These are phyloP conservation scores for Alternaria atra DNA, from an alignment of 2,329 filamentous ascomycete species.

Conservation along the genomic window DNA sequence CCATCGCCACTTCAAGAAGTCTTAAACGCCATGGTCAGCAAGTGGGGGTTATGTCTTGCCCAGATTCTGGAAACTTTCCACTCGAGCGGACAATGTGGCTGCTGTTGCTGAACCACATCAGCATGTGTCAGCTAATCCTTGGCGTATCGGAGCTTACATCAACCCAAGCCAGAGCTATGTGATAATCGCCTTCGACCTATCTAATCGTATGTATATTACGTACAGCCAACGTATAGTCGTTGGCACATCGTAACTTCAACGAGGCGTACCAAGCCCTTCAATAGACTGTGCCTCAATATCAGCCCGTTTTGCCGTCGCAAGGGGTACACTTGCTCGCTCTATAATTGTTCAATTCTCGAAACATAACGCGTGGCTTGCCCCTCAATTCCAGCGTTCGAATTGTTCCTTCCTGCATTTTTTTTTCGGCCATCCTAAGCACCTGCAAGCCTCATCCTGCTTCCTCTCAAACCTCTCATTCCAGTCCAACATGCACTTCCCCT, in stretches of 20 bases:
- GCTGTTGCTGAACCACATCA: background rate
- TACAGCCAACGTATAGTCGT: background rate
- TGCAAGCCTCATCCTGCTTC: too few relatives aligned
- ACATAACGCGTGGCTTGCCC: background rate
- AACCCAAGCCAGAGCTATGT: background rate
- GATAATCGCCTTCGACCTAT: background rate
- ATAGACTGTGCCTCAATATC: background rate
- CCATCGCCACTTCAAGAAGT: slow-evolving; percentile 35
- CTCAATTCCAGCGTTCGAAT: background rate
- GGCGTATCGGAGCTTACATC: background rate
- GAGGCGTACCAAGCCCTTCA: background rate
- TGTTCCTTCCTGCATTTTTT: background rate
- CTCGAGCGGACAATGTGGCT: background rate
- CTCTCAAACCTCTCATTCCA: too few relatives aligned
- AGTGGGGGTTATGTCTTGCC: background rate
- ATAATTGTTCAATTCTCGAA: background rate
- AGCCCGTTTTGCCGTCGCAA: background rate
- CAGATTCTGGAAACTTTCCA: background rate
- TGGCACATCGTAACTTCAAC: background rate
- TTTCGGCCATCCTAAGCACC: too few relatives aligned
- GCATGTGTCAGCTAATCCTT: slow-evolving; percentile 2
- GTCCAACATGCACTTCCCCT: too few relatives aligned
- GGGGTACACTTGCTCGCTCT: background rate
- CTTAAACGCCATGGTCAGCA: background rate
- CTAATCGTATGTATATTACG: background rate